Evolutionary conservation across 2,329 filamentous ascomycete genomes (phyloP), one percentile per base, ranked within the genome.

Genomic region (Fusarium sp.): DNA sequence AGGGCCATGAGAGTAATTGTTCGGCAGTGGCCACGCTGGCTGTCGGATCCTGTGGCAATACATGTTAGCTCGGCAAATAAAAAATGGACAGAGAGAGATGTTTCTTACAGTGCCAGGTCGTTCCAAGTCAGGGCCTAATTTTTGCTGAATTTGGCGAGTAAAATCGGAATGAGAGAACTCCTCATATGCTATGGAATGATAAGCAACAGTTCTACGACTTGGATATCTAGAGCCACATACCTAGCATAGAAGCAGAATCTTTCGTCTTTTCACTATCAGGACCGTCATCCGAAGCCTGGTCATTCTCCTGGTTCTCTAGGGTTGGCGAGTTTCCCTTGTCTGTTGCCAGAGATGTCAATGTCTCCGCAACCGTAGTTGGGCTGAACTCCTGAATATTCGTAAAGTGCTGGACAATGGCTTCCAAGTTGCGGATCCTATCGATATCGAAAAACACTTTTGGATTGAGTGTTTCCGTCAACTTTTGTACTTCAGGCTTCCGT

Each of bases 121-220:
- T 24, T 56, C 66, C 5, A 56, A 18, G 14, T 60, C 38, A 7
- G 57, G n/a, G 3, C 64, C 66, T 42, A 71, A 50, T 24, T 63
- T 69, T 52, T 69, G 62, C 20, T 71, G 66, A 10, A 71, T 45
- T 1, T 63, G 66, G 4, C 54, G 58, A 22, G 66, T 69, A 57
- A 71, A 71, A 7, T 69, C 65, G 2, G 61, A 57, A 56, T 71
- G 66, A 7, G 69, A 71, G 45, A 71, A 66, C 38, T 71, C 62
- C 18, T 59, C 62, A 27, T 52, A 59, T 2, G 50, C 59, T 66
- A 24, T 10, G 6, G 1, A 18, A 20, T 22, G 6, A 29, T 64
- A 14, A 64, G 42, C 6, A 22, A 27, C 11, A 27, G 14, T 37
- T 57, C 5, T 34, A 22, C 37, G 20, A 16, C 20, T 37, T 37